Evolutionary conservation across 2,329 filamentous ascomycete species (phyloP).

Genomic region (Tolypocladium capitatum): DNA sequence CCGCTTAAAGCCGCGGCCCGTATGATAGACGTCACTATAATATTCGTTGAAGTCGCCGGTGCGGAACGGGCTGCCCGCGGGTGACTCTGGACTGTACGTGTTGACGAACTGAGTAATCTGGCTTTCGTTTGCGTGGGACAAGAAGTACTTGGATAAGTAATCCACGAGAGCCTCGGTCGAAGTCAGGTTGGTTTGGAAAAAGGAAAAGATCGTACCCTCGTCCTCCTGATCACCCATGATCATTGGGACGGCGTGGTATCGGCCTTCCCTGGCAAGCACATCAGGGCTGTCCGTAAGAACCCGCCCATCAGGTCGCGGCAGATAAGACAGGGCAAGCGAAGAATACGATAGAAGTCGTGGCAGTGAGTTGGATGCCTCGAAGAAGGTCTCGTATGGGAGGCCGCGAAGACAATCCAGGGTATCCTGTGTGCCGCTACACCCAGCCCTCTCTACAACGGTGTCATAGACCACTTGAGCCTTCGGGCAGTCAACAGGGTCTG

Average conservation of each 20-base stretch:
- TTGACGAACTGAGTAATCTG: constrained; percentile 45
- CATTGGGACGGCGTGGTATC: constrained; percentile 34
- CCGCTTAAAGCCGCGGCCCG: constrained; percentile 59
- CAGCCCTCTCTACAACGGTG: constrained; percentile 42
- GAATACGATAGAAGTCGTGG: constrained; percentile 51
- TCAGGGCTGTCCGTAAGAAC: constrained; percentile 52
- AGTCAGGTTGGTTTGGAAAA: constrained; percentile 57
- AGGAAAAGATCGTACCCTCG: constrained; percentile 61
- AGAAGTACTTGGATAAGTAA: constrained; percentile 50
- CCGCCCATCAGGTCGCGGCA: constrained; percentile 59
- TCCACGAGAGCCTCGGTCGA: constrained; percentile 42
- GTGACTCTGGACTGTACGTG: constrained; percentile 52
- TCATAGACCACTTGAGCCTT: constrained; percentile 57
- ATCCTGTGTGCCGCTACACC: constrained; percentile 44
- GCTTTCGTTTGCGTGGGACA: constrained; percentile 40
- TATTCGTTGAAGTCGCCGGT: no score
- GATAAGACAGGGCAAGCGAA: constrained; percentile 61
- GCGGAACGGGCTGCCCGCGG: constrained; percentile 58
- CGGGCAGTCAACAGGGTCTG: constrained; percentile 48
- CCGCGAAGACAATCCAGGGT: constrained; percentile 53
- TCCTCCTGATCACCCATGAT: constrained; percentile 66
- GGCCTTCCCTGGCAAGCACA: constrained; percentile 33
- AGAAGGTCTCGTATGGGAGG: constrained; percentile 46
- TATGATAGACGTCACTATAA: no score
- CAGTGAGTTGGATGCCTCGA: no score